phyloP scores from a whole-genome alignment of 176 grass and related monocot genomes.

The Oryza brachyantha region DNA sequence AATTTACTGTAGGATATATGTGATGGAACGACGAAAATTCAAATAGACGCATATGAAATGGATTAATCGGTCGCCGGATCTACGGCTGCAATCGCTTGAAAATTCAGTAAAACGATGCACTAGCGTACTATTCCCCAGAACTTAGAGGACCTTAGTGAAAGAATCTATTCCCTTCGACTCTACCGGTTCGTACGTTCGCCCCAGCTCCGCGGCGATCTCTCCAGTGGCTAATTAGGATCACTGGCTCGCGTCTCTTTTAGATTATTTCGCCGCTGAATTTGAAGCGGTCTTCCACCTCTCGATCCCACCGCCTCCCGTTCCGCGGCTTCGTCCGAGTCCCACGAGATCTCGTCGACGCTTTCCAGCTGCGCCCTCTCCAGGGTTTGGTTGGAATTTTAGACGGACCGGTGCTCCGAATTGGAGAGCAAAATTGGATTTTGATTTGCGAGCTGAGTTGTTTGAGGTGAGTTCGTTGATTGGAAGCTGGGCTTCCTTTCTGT shows the following conservation, averaged over 20 bases:
- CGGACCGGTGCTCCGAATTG: not conserved
- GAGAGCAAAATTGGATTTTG: slow-evolving; percentile 11
- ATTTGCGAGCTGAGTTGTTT: not conserved
- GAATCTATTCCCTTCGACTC: not conserved
- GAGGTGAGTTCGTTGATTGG: not conserved
- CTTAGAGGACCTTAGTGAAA: not conserved
- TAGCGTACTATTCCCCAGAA: not conserved
- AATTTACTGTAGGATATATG: too few relatives aligned
- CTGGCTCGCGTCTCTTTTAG: not conserved
- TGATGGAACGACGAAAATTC: too few relatives aligned
- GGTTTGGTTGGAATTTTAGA: not conserved
- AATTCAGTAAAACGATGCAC: not conserved
- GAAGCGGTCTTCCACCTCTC: slow-evolving; percentile 3
- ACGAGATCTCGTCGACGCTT: not conserved
- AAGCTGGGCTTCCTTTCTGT: not conserved
- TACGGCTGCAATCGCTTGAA: too few relatives aligned
- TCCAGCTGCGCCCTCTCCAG: not conserved
- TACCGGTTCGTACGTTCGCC: not conserved
- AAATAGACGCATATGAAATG: too few relatives aligned
- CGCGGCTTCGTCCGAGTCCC: not conserved
- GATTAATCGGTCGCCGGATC: too few relatives aligned
- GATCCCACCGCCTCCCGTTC: not conserved
- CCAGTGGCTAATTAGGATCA: not conserved
- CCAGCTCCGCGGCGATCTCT: not conserved
- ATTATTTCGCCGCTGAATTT: slow-evolving; percentile 26